Evolutionary conservation across 2,329 filamentous ascomycete genomes (phyloP), one percentile per base, ranked within the genome.

Genomic region (Fusarium concolor): DNA sequence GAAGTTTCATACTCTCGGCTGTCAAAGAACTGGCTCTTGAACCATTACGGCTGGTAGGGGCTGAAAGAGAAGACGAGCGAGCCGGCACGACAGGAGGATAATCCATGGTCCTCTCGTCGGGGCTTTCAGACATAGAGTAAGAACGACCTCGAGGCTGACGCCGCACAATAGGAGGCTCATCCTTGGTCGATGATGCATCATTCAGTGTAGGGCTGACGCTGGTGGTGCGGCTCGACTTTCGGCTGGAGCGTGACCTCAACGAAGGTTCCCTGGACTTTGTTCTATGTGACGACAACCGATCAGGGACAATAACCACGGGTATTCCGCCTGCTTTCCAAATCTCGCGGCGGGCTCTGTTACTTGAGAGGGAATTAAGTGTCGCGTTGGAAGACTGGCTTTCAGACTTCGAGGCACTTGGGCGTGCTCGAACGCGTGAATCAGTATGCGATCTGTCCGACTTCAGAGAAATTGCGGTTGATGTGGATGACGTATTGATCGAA

Each of bases 271-370:
- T 80, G 10, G 84, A 82, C 60, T 82, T 84, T n/a, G 84, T 80
- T 51, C 83, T 84, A 12, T 82, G 77, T 5, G 87, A 89, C 9
- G 87, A 86, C 17, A 77, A 80, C 17, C 88, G 85, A 56, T 86
- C 84, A 9, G 88, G 88, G 50, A 90, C 84, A 20, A 90, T 81
- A 9, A 89, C 82, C 10, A 90, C 88, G 3, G 88, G 88, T 11
- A 90, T 87, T 4, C 81, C 87, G 10, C 88, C 88, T 53, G 77
- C 85, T 67, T 85, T 89, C 80, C 85, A 83, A 4, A 90, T 79
- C 31, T 89, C 86, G 17, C 84, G 83, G n/a, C 88, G 81, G 6
- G 86, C 86, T 69, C 82, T 87, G 10, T 80, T 79, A 66, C 85
- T 89, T 1, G 84, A 82, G 5, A 84, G 78, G 8, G 86, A 87